Conservation (phyloP, 2,329 filamentous ascomycete genomes). For the Fusarium torulosum region DNA sequence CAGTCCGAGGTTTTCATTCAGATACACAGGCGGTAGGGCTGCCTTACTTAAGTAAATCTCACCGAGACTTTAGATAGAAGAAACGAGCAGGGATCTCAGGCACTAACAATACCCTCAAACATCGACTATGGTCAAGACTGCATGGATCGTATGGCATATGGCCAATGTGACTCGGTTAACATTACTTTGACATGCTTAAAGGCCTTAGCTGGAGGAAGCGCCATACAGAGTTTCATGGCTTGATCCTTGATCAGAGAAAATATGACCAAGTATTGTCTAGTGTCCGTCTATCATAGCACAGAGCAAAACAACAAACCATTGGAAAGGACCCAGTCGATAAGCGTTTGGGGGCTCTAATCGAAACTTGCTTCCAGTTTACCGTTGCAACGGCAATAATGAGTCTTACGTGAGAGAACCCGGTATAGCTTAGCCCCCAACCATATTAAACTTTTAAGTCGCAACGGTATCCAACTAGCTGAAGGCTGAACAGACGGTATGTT, state of each 20-base stretch:
- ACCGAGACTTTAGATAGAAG: not conserved
- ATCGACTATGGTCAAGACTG: not conserved
- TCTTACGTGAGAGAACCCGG: slow-evolving; percentile 27
- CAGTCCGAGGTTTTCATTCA: not conserved
- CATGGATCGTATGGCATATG: not conserved
- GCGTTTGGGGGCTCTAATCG: slow-evolving; percentile 1
- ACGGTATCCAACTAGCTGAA: not conserved
- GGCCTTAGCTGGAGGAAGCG: not conserved
- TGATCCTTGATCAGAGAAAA: slow-evolving; percentile 8
- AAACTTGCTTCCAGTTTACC: not conserved
- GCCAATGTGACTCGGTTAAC: not conserved
- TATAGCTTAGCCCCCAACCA: slow-evolving; percentile 16
- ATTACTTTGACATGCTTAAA: not conserved
- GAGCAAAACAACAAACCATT: not conserved
- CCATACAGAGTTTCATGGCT: slow-evolving; percentile 1
- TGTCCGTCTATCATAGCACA: not conserved
- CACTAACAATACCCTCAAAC: not conserved
- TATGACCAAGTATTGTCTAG: not conserved
- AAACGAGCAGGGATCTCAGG: not conserved
- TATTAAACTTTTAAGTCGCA: not conserved
- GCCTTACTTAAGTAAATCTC: slow-evolving; percentile 4
- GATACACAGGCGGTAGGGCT: not conserved
- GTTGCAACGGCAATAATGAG: not conserved
- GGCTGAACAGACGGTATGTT: slow-evolving; percentile 10
- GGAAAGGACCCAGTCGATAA: not conserved